Evolutionary conservation across 2,329 filamentous ascomycete species (phyloP).

Genomic region (Thelonectria discophora): DNA sequence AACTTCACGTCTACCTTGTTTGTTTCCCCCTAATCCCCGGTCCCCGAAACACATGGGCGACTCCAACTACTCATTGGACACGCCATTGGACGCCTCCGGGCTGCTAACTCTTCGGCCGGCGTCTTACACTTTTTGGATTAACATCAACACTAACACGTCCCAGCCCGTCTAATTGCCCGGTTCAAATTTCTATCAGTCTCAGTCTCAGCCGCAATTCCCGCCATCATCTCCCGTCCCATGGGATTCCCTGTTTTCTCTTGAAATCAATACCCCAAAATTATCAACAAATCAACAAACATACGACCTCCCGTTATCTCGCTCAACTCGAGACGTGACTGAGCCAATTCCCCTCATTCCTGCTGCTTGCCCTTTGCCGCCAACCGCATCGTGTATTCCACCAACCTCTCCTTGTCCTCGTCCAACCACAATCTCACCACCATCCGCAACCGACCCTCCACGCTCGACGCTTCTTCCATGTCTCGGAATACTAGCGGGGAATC

Average conservation of each 20-base stretch:
- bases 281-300: not conserved
- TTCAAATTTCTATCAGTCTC: slow-evolving; percentile 4
- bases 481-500: slow-evolving; percentile 33
- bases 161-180: slow-evolving; percentile 28
- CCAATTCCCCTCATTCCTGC: slow-evolving; percentile 16
- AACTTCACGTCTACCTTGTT: not conserved
- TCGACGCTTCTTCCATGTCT: slow-evolving; percentile 37
- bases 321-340: slow-evolving; percentile 20
- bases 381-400: slow-evolving; percentile 41
- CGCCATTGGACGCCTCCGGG: not conserved
- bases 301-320: slow-evolving; percentile 6
- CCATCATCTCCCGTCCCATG: slow-evolving; percentile 24
- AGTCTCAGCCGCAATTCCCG: slow-evolving; percentile 21
- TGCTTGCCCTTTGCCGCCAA: slow-evolving; percentile 42
- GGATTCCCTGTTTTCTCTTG: not conserved
- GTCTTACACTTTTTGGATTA: slow-evolving; percentile 17
- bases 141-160: slow-evolving; percentile 29
- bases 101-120: not conserved
- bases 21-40: not conserved
- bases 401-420: slow-evolving; percentile 11
- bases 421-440: slow-evolving; percentile 37
- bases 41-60: slow-evolving; percentile 12
- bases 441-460: slow-evolving; percentile 35
- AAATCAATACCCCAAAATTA: not conserved
- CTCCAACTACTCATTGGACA: slow-evolving; percentile 14